Evolutionary conservation across 805 yeast species (phyloP).

Genomic region (Candida orba): DNA sequence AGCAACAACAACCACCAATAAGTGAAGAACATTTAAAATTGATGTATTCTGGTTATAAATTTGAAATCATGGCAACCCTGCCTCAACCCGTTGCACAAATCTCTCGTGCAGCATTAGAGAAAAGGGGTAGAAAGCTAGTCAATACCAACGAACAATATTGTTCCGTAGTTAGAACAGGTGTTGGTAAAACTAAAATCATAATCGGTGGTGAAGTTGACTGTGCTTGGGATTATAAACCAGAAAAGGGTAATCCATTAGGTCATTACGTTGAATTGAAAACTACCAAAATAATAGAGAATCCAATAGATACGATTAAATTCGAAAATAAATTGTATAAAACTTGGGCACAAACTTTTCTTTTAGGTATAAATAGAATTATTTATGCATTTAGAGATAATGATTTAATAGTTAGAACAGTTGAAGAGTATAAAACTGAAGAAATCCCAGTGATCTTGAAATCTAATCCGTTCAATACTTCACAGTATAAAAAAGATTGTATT

Average conservation of each 20-base stretch:
- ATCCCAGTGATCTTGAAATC: conserved; percentile 63
- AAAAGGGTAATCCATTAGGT: conserved; percentile 32
- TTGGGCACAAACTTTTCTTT: conserved; percentile 91
- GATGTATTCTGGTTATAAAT: conserved; percentile 73
- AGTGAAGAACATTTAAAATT: conserved; percentile 21
- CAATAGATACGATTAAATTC: conserved; percentile 53
- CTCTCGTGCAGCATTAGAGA: conserved; percentile 60
- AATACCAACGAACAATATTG: conserved; percentile 72
- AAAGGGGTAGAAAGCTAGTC: conserved; percentile 50
- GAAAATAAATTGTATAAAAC: conserved; percentile 71
- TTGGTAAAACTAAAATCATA: conserved; percentile 61
- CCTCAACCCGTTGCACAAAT: conserved; percentile 68
- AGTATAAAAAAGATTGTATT: conserved; percentile 56
- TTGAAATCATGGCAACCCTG: conserved; percentile 72
- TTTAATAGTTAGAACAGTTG: conserved; percentile 57
- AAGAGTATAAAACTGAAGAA: conserved; percentile 69
- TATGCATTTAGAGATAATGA: conserved; percentile 84
- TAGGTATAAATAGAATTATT: conserved; percentile 74
- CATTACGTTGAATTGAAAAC: conserved; percentile 89
- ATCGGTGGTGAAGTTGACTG: conserved; percentile 93
- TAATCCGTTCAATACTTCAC: conserved; percentile 35
- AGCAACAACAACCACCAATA: conserved; percentile 25
- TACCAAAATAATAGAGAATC: conserved; percentile 44
- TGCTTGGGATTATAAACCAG: conserved; percentile 73
- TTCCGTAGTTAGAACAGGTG: conserved; percentile 77